Percentiles rank a stretch among this genome's conserved stretches.
These are phyloP conservation scores for Larix sibirica DNA, from an alignment of 83 land plant species.

Conservation along the genomic window DNA sequence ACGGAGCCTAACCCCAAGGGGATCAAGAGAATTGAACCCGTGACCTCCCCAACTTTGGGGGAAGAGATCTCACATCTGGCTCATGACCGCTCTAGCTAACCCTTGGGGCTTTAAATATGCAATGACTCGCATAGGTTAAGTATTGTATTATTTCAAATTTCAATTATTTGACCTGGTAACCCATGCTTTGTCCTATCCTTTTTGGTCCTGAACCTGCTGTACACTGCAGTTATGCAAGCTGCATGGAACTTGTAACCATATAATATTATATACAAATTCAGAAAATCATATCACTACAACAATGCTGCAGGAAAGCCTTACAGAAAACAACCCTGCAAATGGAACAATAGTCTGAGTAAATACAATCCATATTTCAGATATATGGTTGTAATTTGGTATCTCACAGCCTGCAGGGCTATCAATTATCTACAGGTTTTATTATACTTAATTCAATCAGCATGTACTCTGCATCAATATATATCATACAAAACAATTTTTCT, in stretches of 20 bases:
- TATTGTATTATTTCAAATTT: no score
- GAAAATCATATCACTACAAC: not conserved
- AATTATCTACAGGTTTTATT: slow-evolving; percentile 4
- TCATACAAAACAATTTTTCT: slow-evolving; percentile 18
- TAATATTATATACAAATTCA: not conserved
- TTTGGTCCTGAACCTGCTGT: no score
- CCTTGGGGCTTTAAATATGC: no score
- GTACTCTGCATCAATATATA: not conserved
- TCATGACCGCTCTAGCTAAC: no score
- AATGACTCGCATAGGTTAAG: no score
- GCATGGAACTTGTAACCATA: not conserved
- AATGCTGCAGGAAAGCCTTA: not conserved
- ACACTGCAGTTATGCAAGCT: not conserved
- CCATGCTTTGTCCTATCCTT: no score
- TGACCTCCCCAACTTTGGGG: no score
- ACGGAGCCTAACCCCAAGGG: no score
- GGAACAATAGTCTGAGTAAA: not conserved
- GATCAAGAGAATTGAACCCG: no score
- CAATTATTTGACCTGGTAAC: no score
- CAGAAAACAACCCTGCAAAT: not conserved
- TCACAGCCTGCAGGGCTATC: not conserved
- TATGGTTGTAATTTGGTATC: not conserved
- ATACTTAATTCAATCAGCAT: not conserved
- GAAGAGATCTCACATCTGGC: no score
- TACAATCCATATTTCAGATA: not conserved